Evolutionary conservation across 106 monocot genomes (phyloP), one percentile per base, ranked within the genome.

Genomic region (Gastrodia elata): DNA sequence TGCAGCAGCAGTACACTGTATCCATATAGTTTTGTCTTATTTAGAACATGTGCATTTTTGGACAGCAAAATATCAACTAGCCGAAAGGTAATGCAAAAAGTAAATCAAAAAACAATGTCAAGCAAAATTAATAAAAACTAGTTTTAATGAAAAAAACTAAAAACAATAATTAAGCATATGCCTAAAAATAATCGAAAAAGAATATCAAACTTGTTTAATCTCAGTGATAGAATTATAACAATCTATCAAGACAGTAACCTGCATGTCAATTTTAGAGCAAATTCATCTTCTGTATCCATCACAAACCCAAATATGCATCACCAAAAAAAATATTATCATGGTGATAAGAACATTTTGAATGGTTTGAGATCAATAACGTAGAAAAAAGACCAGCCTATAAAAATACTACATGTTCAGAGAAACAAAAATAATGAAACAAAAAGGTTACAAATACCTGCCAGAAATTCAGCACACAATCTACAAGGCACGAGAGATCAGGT

Each of bases 381-480:
- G 2, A 14, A 61, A 28, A 61, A 61, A 61, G 30, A 27, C 24
- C 10, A 8, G 6, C 24, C 24, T 8, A 57, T 22, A 57, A 18
- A 25, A 33, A 14, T 33, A 68, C 38, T 30, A 38, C 6, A 69
- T 39, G 69, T 26, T 25, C 11, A 6, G 4, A n/a, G 34, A 40
- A 38, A 68, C 6, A 38, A 25, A 67, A 34, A 67, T 9, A 15
- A 69, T 32, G 39, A 38, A 57, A 0, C 37, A 68, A 74, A 74
- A 16, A 64, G 30, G 35, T 4, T 3, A n/a, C 24, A 85, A 86
- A 64, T 82, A 89, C 94, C 73, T 92, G 75, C 89, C 89, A 95
- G 76, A 98, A 98, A 2, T 74, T 85, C 26, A 98, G 22, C 76
- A 98, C 83, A 61, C 74, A 84, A 68, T 88, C 78, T 57, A 79